Evolutionary conservation across 371 early-diverging fungal species (phyloP), one percentile per base, ranked within the genome.

Genomic region (Blakeslea trispora): DNA sequence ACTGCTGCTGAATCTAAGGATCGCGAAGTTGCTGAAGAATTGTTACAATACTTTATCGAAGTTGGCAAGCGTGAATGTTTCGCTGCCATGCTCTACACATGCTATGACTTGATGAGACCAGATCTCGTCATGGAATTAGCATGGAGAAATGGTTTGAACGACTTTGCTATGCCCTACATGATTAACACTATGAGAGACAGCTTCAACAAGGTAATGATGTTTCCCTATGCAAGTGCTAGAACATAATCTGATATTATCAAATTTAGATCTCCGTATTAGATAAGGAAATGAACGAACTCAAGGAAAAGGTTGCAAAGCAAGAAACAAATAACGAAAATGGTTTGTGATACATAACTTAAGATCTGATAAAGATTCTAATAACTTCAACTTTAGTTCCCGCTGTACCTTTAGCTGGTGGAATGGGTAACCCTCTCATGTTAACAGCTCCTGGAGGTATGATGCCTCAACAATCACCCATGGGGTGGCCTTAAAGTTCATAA

Each of bases 121-220:
- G 98, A 97, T 70, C 85, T 92, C 13, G 94, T 96, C 10, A 72
- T 98, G 81, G 99, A 98, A 77, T 68, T 96, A 17, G 81, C 94
- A 6, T 98, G 97, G 97, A 81, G 95, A 31, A 83, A 94, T 65
- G 82, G 87, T 4, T 67, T 92, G 68, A 83, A 79, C 37, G 95
- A 96, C 61, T 92, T 94, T 77, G 91, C 95, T 19, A 95, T 96
- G 95, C 99, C 99, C 9, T 97, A 92, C 72, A 83, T 96, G 78
- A 90, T 97, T 62, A 95, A 98, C 61, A 77, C 84, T 37, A 72
- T 90, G 71, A 82, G 90, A 47, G 96, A 97, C 76, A 87, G 88
- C 62, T 81, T 84, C 64, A 66, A 52, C 48, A 91, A 91, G 84
- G 84, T 88, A 64, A 51, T 3, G 37, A 2, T 19, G 11, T 47